Conservation (phyloP, 2,329 filamentous ascomycete species). For the Byssoonygena ceratinophila region DNA sequence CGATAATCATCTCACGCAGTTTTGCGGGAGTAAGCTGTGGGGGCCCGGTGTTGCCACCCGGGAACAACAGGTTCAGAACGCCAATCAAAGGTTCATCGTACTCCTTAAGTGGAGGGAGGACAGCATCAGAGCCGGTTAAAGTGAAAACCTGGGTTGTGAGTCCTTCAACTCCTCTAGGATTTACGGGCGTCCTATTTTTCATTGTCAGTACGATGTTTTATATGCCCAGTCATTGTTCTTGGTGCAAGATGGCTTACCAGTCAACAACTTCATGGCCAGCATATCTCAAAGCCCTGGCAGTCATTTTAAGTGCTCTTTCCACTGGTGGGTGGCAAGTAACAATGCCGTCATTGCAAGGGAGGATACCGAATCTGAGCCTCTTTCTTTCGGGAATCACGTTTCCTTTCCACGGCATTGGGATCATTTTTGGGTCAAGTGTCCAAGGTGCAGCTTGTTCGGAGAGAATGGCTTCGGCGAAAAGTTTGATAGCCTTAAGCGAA, state of each 20-base stretch:
- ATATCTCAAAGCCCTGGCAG: slow-evolving; percentile 39
- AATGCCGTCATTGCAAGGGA: slow-evolving; percentile 41
- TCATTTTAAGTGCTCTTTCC: slow-evolving; percentile 43
- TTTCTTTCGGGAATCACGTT: slow-evolving; percentile 26
- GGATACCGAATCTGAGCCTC: slow-evolving; percentile 45
- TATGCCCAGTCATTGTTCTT: neutral
- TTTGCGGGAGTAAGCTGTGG: slow-evolving; percentile 19
- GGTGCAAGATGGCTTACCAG: neutral
- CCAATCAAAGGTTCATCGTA: slow-evolving; percentile 21
- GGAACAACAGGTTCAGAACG: slow-evolving; percentile 13
- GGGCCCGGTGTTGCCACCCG: neutral
- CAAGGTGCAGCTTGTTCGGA: slow-evolving; percentile 46
- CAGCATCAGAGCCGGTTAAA: slow-evolving; percentile 21
- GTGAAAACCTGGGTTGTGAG: slow-evolving; percentile 7
- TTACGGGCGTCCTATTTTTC: slow-evolving; percentile 1
- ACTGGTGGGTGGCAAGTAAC: slow-evolving; percentile 50
- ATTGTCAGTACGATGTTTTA: neutral
- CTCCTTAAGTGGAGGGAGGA: slow-evolving; percentile 19
- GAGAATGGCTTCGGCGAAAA: slow-evolving; percentile 49
- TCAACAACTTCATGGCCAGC: slow-evolving; percentile 41
- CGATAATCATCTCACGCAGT: slow-evolving; percentile 22
- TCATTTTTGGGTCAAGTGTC: slow-evolving; percentile 54
- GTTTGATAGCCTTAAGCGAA: slow-evolving; percentile 43
- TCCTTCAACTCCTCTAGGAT: neutral
- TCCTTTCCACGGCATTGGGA: slow-evolving; percentile 55